Conservation (phyloP, 2,329 filamentous ascomycete genomes). For the Lecanicillium sp. region DNA sequence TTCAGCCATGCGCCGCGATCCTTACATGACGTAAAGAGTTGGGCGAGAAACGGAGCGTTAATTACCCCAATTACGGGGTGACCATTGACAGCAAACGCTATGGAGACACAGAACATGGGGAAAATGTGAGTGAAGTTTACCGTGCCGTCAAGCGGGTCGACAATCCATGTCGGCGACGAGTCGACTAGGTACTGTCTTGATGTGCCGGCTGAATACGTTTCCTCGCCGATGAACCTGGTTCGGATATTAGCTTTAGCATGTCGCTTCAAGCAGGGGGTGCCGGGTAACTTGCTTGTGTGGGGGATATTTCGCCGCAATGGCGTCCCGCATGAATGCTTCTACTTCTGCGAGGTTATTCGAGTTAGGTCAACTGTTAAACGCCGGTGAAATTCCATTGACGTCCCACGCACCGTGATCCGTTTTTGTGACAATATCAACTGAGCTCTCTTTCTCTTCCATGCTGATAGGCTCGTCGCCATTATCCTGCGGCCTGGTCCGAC, state of each 20-base stretch:
- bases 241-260: conserved; percentile 4
- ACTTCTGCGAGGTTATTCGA: conserved; percentile 43
- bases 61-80: conserved; percentile 62
- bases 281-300: conserved; percentile 49
- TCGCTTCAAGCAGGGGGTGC: not conserved
- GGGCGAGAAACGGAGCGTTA: conserved; percentile 61
- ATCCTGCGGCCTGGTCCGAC: conserved; percentile 16
- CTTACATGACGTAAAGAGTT: conserved; percentile 60
- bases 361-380: conserved; percentile 4
- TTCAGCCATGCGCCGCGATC: conserved; percentile 65
- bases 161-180: conserved; percentile 60
- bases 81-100: conserved; percentile 56
- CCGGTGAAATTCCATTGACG: too few species aligned
- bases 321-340: conserved; percentile 58
- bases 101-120: conserved; percentile 75
- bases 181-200: conserved; percentile 62
- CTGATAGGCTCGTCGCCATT: conserved; percentile 10
- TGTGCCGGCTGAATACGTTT: conserved; percentile 62
- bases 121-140: conserved; percentile 78
- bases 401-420: conserved; percentile 56
- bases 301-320: conserved; percentile 54
- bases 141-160: conserved; percentile 72
- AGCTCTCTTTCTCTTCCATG: conserved; percentile 58
- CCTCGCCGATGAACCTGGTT: conserved; percentile 65
- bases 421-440: conserved; percentile 71